phyloP scores from a whole-genome alignment of 2,329 filamentous ascomycete species.

The Phialophora chinensis region DNA sequence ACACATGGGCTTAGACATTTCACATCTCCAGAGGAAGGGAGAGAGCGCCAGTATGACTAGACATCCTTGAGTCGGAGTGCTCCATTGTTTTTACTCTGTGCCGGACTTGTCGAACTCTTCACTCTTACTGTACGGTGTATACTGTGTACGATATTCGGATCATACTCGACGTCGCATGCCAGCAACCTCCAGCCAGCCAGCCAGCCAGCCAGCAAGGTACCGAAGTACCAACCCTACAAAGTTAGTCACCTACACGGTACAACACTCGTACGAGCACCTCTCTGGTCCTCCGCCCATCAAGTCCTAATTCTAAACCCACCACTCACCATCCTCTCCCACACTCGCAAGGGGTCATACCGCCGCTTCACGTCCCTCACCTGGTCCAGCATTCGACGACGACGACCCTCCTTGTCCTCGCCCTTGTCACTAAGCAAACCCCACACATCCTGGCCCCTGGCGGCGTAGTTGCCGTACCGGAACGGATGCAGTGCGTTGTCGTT shows the following conservation, averaged over 20 bases:
- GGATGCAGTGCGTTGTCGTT: not conserved
- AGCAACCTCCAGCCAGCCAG: too few relatives aligned
- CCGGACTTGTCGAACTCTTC: not conserved
- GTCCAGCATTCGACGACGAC: not conserved
- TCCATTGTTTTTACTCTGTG: too few relatives aligned
- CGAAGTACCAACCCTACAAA: too few relatives aligned
- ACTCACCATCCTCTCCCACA: not conserved
- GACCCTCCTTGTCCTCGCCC: not conserved
- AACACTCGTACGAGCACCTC: too few relatives aligned
- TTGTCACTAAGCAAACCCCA: not conserved
- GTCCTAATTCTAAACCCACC: not conserved
- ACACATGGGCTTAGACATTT: slow-evolving; percentile 1
- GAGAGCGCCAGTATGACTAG: not conserved
- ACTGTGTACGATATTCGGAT: too few relatives aligned
- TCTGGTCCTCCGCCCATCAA: too few relatives aligned
- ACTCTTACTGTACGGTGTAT: not conserved
- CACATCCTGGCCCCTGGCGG: not conserved
- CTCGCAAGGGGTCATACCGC: not conserved
- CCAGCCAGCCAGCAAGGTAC: too few relatives aligned
- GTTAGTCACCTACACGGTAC: too few relatives aligned
- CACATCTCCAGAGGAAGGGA: not conserved
- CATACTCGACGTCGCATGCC: too few relatives aligned
- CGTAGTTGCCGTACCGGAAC: slow-evolving; percentile 2
- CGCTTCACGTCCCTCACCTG: not conserved
- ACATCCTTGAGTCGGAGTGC: not conserved